phyloP scores from a whole-genome alignment of 176 grass and related monocot species.

The Triticum timopheevii region DNA sequence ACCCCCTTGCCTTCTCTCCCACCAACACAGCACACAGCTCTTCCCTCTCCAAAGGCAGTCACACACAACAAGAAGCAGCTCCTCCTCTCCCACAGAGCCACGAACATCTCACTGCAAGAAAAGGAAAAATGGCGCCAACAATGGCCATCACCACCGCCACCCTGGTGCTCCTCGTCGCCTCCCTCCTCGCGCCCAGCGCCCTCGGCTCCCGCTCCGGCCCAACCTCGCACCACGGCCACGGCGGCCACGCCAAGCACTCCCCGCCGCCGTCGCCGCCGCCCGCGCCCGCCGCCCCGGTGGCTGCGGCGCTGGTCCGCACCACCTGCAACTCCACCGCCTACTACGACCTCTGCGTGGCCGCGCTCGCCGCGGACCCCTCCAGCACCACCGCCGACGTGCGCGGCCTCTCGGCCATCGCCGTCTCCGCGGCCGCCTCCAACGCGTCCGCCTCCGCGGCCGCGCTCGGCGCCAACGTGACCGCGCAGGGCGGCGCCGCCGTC shows the following conservation, averaged over 20 bases:
- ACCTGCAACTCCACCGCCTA: conserved; percentile 83
- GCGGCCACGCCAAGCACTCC: conserved; percentile 29
- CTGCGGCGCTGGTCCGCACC: conserved; percentile 43
- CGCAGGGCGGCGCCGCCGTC: not conserved
- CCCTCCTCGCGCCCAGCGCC: not conserved
- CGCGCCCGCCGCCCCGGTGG: not conserved
- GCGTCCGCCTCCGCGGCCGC: conserved; percentile 54
- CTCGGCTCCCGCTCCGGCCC: conserved; percentile 24
- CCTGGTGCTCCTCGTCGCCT: not conserved
- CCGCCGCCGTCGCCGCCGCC: not conserved
- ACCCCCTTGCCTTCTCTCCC: not conserved
- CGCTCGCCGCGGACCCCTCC: conserved; percentile 63
- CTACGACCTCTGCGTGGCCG: conserved; percentile 72
- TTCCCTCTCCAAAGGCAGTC: not conserved
- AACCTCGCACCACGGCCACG: not conserved
- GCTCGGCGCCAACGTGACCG: conserved; percentile 34
- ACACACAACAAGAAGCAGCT: not conserved
- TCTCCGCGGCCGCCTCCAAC: conserved; percentile 52
- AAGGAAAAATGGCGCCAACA: not conserved
- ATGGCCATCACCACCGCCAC: not conserved
- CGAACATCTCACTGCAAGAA: not conserved
- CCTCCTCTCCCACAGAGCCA: not conserved
- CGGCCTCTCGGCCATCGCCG: conserved; percentile 66
- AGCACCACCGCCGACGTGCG: conserved; percentile 63
- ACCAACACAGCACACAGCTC: not conserved